Percentiles rank a stretch among this genome's conserved stretches.
These are phyloP conservation scores for Sechiopsis laciniata DNA, from an alignment of 306 rosid species.

Conservation along the genomic window DNA sequence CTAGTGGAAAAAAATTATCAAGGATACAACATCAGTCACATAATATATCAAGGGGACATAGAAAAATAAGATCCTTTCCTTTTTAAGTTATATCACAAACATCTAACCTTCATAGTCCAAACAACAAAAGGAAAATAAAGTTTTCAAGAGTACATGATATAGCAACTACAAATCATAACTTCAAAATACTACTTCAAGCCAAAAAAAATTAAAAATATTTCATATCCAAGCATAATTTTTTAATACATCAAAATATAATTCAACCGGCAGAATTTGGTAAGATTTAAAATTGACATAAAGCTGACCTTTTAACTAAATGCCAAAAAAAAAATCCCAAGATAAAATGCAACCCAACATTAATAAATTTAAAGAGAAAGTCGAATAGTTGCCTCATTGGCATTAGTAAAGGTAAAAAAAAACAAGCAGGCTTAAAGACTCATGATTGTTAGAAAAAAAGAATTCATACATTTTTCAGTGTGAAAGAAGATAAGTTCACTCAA, in stretches of 20 bases:
- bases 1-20: neutral
- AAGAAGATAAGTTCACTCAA: neutral
- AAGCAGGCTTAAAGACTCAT: neutral
- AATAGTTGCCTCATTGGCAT: neutral
- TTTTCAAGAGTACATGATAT: neutral
- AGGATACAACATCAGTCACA: neutral
- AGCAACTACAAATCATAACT: neutral
- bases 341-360: neutral
- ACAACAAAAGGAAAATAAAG: neutral
- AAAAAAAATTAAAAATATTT: neutral
- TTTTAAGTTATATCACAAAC: neutral
- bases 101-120: neutral
- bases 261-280: neutral
- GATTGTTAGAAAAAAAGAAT: neutral
- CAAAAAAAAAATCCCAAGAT: neutral
- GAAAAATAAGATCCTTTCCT: too few relatives aligned
- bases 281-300: neutral
- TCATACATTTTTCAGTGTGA: neutral
- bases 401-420: neutral
- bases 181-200: neutral
- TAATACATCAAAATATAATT: neutral
- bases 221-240: neutral
- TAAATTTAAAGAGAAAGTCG: neutral
- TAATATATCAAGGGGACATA: neutral
- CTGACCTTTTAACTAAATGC: neutral